A percentile compares a stretch with the other conserved stretches of the same genome.
Conservation (phyloP, 495 filamentous ascomycete species). For the Tuber borchii region DNA sequence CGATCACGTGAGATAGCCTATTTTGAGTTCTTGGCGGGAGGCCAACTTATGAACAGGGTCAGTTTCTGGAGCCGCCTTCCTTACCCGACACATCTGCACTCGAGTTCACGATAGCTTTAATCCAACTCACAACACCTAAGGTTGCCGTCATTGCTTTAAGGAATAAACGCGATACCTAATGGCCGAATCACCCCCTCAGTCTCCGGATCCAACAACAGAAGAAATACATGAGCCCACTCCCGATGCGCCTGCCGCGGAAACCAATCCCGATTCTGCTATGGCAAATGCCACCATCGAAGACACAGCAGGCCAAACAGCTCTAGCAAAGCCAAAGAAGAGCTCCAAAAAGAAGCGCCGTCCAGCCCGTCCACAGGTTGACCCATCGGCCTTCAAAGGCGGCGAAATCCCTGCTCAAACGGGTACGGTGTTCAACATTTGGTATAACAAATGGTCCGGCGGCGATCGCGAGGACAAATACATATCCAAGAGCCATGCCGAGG, state of each 20-base stretch:
- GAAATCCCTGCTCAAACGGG: slow-evolving; percentile 85
- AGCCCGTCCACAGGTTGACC: slow-evolving; percentile 65
- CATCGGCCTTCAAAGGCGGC: slow-evolving; percentile 64
- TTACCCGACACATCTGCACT: neutral
- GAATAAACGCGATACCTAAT: neutral
- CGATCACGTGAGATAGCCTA: neutral
- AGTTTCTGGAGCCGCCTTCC: neutral
- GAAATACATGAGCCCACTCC: neutral
- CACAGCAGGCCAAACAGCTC: slow-evolving; percentile 1
- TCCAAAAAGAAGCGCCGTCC: slow-evolving; percentile 64
- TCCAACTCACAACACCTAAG: neutral
- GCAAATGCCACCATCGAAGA: neutral
- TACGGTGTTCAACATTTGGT: slow-evolving; percentile 90
- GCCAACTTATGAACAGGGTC: neutral
- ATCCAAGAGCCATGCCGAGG: slow-evolving; percentile 64
- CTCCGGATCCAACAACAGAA: neutral
- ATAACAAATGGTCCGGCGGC: slow-evolving; percentile 92
- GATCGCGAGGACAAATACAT: slow-evolving; percentile 88
- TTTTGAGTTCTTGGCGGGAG: neutral
- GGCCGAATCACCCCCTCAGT: neutral
- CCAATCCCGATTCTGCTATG: neutral
- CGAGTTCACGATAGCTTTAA: neutral
- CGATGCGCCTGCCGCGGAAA: neutral
- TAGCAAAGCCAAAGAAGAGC: slow-evolving; percentile 56
- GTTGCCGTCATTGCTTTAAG: neutral